Evolutionary conservation across 352 stramenopile species (phyloP).

Genomic region (Phytophthora brassicae): DNA sequence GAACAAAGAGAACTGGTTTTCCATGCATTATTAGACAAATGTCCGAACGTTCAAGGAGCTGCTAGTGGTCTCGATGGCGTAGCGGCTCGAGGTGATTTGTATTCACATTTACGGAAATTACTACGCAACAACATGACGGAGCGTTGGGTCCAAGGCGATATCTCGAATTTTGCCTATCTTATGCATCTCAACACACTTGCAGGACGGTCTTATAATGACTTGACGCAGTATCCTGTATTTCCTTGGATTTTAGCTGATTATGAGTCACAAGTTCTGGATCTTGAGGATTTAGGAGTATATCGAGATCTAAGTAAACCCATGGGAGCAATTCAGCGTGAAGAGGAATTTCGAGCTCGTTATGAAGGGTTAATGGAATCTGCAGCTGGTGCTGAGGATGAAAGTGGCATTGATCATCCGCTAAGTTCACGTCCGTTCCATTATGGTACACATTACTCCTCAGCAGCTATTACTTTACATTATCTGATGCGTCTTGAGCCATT

Average conservation of each 20-base stretch:
- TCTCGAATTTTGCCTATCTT: slow-evolving; percentile 95
- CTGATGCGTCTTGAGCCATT: slow-evolving; percentile 97
- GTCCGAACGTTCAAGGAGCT: slow-evolving; percentile 66
- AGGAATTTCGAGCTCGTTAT: slow-evolving; percentile 75
- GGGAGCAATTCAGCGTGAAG: slow-evolving; percentile 93
- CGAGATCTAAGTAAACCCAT: slow-evolving; percentile 97
- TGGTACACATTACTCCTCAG: slow-evolving; percentile 91
- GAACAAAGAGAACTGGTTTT: slow-evolving; percentile 72
- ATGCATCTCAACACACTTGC: slow-evolving; percentile 96
- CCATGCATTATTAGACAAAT: slow-evolving; percentile 72
- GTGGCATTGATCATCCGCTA: slow-evolving; percentile 38
- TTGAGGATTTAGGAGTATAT: slow-evolving; percentile 91
- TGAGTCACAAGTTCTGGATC: slow-evolving; percentile 89
- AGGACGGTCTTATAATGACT: slow-evolving; percentile 96
- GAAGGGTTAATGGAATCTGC: slow-evolving; percentile 53
- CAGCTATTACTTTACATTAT: slow-evolving; percentile 97
- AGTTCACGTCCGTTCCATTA: slow-evolving; percentile 91
- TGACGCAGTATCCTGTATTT: slow-evolving; percentile 98
- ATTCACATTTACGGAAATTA: slow-evolving; percentile 68
- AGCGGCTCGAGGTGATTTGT: slow-evolving; percentile 51
- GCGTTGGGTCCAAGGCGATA: slow-evolving; percentile 69
- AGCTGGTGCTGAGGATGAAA: slow-evolving; percentile 11
- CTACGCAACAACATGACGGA: slow-evolving; percentile 78
- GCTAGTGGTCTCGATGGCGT: slow-evolving; percentile 61
- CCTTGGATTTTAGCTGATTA: slow-evolving; percentile 98